Base-by-base conservation (phyloP, 2,329 filamentous ascomycete species). In the Alternaria hordeiaustralica region DNA sequence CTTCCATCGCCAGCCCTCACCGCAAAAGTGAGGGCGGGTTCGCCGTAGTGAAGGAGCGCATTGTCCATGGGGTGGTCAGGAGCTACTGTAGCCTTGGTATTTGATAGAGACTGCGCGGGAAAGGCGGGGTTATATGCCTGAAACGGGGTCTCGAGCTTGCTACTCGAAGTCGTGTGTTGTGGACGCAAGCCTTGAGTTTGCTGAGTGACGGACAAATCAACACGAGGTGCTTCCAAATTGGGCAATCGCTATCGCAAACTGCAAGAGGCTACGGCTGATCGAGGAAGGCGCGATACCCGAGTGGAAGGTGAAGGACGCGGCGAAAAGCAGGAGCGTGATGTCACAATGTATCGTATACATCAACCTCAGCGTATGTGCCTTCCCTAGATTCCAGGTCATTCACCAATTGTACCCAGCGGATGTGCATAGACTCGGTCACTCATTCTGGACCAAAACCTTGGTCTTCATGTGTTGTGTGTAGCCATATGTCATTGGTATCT, bases 361-460 rank as follows among this genome's bases (percentile, higher is more conserved):
- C 13, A 36, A n/a, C 33, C n/a, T n/a, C 13, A 3, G 13, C 13
- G 13, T n/a, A 15, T 3, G 33, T 5, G 13, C 13, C 13, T 36
- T 36, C 6, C 33, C 1, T 9, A 6, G 3, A 2, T 9, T n/a
- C 5, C 0, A n/a, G 1, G 7, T 6, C 1, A 36, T 36, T 9
- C 13, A 36, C 33, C 1, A 5, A 36, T 9, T 3, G 33, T 9
- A 36, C 7, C 4, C 13, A 2, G 7, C 33, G 4, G 7, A 36
- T 1, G 7, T 7, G 30, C 30, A 36, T 3, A 4, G 3, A 36
- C 13, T 15, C 13, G 6, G 30, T 33, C 30, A 8, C 30, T 4
- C 30, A 15, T 33, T 6, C 6, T 15, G 6, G 28, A 30, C 11
- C 5, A 12, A 12, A 6, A 11, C 10, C 1, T 30, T 30, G 11